Evolutionary conservation across 1,139 yeast species (phyloP), one percentile per base, ranked within the genome.

Genomic region (Yamadazyma diospyri): DNA sequence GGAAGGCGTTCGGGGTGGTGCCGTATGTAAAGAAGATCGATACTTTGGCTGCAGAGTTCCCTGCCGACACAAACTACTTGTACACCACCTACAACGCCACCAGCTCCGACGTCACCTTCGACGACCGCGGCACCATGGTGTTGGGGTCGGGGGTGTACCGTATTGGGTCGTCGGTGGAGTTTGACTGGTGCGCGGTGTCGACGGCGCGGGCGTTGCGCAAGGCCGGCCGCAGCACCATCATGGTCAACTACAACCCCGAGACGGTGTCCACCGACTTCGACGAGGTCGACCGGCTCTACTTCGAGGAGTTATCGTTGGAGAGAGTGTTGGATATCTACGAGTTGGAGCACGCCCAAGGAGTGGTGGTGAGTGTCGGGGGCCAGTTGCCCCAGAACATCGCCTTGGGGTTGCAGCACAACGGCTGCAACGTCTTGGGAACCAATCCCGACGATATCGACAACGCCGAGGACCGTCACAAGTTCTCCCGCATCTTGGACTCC

Each of bases 181-280:
- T 92, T 51, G 98, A 92, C 64, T 92, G 98, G 98, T 92, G 98
- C 74, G 98, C 97, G 32, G 98, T 92, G 41, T 78, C 94, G 41
- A 84, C 98, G 38, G 97, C 95, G 36, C 81, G 97, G 58, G 88
- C 97, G 29, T 76, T 92, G 52, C 81, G 98, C 63, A 82, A 78
- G 38, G 72, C 81, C 38, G 95, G 95, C 43, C 81, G 78, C 58
- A 86, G 83, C 64, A 92, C 98, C 29, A 80, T 92, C 45, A 92
- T 92, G 98, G 77, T 92, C 55, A 92, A 92, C 69, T 92, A 92
- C 66, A 92, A 92, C 69, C 98, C 98, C 38, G 98, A 92, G 66
- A 92, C 98, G 18, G 98, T 92, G 25, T 88, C 97, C 8, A 92
- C 98, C 41, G 98, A 92, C 67, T 92, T 86, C 55, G 98, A 92